Evolutionary conservation across 1,284 basidiomycete genomes (phyloP), one percentile per base, ranked within the genome.

Genomic region (Wolfiporia cocos): DNA sequence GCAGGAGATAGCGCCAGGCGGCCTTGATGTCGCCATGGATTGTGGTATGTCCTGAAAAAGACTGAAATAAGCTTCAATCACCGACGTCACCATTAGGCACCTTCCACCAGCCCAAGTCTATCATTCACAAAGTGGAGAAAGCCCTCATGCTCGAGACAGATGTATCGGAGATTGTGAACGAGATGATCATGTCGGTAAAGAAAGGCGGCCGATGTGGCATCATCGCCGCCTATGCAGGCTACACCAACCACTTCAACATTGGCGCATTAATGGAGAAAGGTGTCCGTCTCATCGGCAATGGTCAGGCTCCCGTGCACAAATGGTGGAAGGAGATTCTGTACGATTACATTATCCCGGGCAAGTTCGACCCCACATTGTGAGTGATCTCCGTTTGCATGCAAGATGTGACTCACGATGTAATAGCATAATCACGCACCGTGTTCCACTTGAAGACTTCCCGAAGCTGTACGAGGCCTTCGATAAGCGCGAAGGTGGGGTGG

Each of bases 241-340:
- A 71, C 60, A 76, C 79, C 21, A 84, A 85, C 57, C 73, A 76
- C 39, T 77, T 89, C 63, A 83, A 86, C 58, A 74, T 86, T 36
- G 82, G 82, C 3, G 80, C 85, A 0, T 55, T 90, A 36, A 89
- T 90, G 86, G 84, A 90, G 68, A 86, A 85, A 61, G 78, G 79
- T 2, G 64, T 84, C 15, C 65, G 81, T 49, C 66, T 85, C 40
- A 81, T 85, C 51, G 81, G 81, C 3, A 82, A 83, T 51, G 81
- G 82, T 2, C 79, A 81, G 63, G 85, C 85, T 0, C 86, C 86
- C 2, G 79, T 82, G 1, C 82, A 85, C 57, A 68, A 72, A 39
- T 88, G 86, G 64, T 87, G 84, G 83, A 65, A 85, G 41, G 76
- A 85, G 53, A 76, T 87, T 41, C 58, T 86, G 39, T 63, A 82